These are phyloP conservation scores for Fraxinus xanthoxyloides DNA, from an alignment of 305 asterid genomes.

Conservation along the genomic window DNA sequence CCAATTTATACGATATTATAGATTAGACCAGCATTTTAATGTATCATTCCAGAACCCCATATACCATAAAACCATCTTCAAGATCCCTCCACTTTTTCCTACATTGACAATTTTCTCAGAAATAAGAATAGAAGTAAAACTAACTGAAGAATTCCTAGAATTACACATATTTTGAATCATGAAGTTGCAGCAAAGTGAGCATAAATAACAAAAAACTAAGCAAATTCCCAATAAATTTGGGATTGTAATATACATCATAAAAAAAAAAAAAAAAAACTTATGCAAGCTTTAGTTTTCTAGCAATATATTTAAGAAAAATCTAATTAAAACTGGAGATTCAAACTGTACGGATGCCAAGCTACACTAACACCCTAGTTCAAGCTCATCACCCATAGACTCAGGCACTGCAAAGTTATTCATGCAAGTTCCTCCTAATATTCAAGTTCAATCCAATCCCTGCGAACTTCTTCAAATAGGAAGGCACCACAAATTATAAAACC, in stretches of 20 bases:
- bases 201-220: neutral
- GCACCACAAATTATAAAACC: conserved; percentile 6
- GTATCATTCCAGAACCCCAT: neutral
- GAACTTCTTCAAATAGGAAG: conserved; percentile 11
- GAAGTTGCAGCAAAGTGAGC: neutral
- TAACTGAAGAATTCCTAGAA: neutral
- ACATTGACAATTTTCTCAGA: neutral
- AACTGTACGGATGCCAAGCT: neutral
- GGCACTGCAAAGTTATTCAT: neutral
- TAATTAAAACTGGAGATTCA: conserved; percentile 4
- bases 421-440: conserved; percentile 12
- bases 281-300: conserved; percentile 1
- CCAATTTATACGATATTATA: conserved; percentile 1
- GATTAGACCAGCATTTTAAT: conserved; percentile 6
- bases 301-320: neutral
- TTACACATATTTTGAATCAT: neutral
- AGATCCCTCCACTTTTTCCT: neutral
- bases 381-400: neutral
- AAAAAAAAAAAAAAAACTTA: neutral
- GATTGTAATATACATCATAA: neutral
- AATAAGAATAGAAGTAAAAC: conserved; percentile 1
- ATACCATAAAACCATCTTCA: neutral
- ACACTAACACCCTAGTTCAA: neutral
- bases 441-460: conserved; percentile 12
- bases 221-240: neutral